These are phyloP conservation scores for Picea sitchensis DNA, from an alignment of 75 land plant species.

Conservation along the genomic window DNA sequence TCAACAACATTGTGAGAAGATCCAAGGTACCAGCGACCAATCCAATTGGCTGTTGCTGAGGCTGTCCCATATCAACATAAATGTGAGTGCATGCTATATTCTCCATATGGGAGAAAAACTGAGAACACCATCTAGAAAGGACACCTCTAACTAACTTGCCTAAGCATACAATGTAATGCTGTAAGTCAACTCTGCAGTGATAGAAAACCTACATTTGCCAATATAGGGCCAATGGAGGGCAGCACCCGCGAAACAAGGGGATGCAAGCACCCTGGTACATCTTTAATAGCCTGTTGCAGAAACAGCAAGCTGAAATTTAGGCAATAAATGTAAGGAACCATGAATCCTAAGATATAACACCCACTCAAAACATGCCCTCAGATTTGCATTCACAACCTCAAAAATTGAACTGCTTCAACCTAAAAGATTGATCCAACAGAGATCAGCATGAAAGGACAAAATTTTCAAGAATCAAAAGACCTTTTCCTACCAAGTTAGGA, in stretches of 20 bases:
- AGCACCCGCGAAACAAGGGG: constrained; percentile 73
- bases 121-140: background rate
- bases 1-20: constrained; percentile 77
- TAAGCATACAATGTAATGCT: background rate
- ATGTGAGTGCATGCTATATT: constrained; percentile 1
- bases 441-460: background rate
- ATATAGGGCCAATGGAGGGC: constrained; percentile 64
- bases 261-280: constrained; percentile 73
- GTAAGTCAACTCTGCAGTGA: background rate
- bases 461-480: background rate
- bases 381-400: constrained; percentile 1
- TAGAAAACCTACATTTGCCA: constrained; percentile 56
- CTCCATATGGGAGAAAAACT: background rate
- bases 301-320: background rate
- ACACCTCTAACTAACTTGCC: background rate
- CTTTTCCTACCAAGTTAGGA: background rate
- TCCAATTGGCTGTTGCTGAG: constrained; percentile 67
- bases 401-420: background rate
- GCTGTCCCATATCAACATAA: constrained; percentile 44
- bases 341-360: background rate
- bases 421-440: background rate
- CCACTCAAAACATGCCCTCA: background rate
- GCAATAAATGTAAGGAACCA: background rate
- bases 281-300: constrained; percentile 70
- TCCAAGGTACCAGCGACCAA: constrained; percentile 90